Evolutionary conservation across 208 protist species (phyloP).

Genomic region (Wallacemonas rigidus): DNA sequence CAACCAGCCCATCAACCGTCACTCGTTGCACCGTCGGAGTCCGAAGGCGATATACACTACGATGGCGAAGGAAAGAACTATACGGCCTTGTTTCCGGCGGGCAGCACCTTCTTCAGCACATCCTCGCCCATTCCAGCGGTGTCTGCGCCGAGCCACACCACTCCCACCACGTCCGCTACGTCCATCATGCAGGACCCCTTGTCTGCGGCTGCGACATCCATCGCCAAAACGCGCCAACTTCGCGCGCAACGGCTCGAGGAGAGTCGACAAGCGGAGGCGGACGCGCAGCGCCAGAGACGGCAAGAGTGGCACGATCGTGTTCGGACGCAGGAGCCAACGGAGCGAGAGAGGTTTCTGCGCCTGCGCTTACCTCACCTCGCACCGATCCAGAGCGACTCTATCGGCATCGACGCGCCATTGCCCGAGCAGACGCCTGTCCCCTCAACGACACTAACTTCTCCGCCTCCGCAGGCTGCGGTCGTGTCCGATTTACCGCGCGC

Average conservation of each 20-base stretch:
- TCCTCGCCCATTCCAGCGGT: neutral
- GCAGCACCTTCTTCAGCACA: constrained; percentile 17
- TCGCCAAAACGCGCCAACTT: constrained; percentile 29
- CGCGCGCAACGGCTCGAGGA: constrained; percentile 19
- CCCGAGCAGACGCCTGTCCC: neutral
- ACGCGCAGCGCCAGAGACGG: constrained; percentile 15
- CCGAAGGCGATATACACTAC: neutral
- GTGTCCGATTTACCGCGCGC: neutral
- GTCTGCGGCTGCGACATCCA: constrained; percentile 11
- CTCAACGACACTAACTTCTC: neutral
- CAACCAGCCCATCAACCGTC: neutral
- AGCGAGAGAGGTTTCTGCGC: constrained; percentile 31
- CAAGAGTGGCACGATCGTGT: constrained; percentile 27
- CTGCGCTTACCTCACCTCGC: constrained; percentile 25
- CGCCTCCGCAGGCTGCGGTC: constrained; percentile 19
- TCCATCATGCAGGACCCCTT: constrained; percentile 5
- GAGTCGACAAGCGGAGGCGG: constrained; percentile 4
- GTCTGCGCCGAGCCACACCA: neutral
- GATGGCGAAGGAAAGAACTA: constrained; percentile 5
- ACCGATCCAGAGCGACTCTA: neutral
- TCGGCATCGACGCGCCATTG: neutral
- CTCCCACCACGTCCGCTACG: neutral
- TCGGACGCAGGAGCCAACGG: constrained; percentile 14
- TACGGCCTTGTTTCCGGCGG: neutral
- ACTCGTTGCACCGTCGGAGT: neutral